Evolutionary conservation across 345 rosid species (phyloP).

Genomic region (Eucalyptus urophylla): DNA sequence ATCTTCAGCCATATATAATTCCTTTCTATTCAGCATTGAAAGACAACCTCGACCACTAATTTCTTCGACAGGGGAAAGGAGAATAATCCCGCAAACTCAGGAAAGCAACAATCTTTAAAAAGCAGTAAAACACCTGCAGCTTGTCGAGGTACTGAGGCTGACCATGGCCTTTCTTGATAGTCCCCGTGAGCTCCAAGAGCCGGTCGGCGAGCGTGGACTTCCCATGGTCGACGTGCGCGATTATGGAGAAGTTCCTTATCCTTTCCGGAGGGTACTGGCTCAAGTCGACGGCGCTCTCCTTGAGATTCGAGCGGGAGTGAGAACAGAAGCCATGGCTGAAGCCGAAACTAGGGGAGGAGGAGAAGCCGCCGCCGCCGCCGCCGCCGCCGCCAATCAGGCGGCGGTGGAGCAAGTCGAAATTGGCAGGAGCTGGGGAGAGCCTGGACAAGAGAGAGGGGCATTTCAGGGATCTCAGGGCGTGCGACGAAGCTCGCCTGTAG

Average conservation of each 20-base stretch:
- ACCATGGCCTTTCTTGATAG: constrained; percentile 86
- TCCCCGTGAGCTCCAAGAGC: constrained; percentile 95
- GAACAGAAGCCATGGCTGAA: neutral
- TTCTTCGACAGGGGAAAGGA: neutral
- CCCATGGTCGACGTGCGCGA: constrained; percentile 94
- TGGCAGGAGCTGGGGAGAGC: neutral
- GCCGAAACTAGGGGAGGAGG: neutral
- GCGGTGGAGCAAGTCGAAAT: neutral
- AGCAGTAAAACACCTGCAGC: constrained; percentile 39
- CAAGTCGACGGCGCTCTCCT: neutral
- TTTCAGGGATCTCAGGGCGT: neutral
- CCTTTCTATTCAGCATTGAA: neutral
- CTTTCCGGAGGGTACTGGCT: constrained; percentile 36
- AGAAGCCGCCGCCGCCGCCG: neutral
- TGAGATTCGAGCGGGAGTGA: neutral
- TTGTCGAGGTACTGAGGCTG: constrained; percentile 98
- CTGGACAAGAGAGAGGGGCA: neutral
- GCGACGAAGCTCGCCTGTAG: neutral
- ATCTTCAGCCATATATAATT: neutral
- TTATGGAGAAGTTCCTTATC: constrained; percentile 90
- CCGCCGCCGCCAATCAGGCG: neutral
- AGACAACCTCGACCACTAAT: neutral
- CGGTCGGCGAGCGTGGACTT: constrained; percentile 95
- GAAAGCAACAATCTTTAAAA: neutral
- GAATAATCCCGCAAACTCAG: neutral